A percentile compares a stretch with the other conserved stretches of the same genome.
Evolutionary conservation across 179 eudicot species (phyloP).

Genomic region (Spergularia azorica): DNA sequence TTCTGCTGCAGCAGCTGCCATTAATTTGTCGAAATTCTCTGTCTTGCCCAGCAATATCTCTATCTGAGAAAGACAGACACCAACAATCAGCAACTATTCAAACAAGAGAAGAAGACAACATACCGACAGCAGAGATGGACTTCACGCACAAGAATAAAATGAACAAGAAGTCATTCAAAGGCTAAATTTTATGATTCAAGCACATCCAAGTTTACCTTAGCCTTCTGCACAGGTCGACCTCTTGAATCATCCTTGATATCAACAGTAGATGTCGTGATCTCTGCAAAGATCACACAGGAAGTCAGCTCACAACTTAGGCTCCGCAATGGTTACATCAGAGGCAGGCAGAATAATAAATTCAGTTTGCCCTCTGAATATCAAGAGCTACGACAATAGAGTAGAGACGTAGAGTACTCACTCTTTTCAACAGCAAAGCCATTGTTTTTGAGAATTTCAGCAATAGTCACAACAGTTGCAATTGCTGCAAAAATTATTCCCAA

Average conservation of each 20-base stretch:
- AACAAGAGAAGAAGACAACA: not conserved
- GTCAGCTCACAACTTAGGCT: not conserved
- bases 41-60: conserved; percentile 60
- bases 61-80: conserved; percentile 35
- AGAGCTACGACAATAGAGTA: not conserved
- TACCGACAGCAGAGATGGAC: not conserved
- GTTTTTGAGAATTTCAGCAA: conserved; percentile 78
- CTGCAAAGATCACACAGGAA: conserved; percentile 21
- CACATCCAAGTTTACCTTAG: conserved; percentile 47
- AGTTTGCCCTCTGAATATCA: not conserved
- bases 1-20: conserved; percentile 54
- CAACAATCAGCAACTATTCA: conserved; percentile 3
- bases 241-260: conserved; percentile 75
- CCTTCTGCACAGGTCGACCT: conserved; percentile 79
- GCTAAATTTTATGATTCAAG: not conserved
- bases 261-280: conserved; percentile 42
- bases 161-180: not conserved
- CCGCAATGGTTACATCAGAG: too few relatives aligned
- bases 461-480: conserved; percentile 75
- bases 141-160: conserved; percentile 1
- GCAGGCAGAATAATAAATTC: not conserved
- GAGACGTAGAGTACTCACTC: conserved; percentile 45
- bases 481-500: conserved; percentile 46
- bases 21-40: conserved; percentile 53
- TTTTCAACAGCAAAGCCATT: conserved; percentile 77